A percentile compares a stretch with the other conserved stretches of the same genome.
phyloP scores from a whole-genome alignment of 495 filamentous ascomycete genomes.

The Friedmanniomyces endolithicus region DNA sequence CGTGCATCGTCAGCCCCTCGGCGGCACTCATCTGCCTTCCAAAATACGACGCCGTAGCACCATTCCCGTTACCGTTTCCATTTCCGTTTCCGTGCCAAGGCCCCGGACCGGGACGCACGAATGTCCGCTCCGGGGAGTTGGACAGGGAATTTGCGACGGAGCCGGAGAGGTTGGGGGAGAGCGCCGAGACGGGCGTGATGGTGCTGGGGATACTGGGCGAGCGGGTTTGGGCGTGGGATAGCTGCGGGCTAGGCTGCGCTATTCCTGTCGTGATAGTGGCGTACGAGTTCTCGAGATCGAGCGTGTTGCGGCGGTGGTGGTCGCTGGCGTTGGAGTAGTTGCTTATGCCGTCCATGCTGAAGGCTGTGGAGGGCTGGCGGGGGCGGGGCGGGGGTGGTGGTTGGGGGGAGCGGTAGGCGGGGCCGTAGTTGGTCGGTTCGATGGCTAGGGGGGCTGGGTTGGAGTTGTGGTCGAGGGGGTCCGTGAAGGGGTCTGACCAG shows the following conservation, averaged over 20 bases:
- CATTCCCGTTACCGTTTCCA: too few relatives aligned
- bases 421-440: not conserved
- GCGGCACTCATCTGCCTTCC: constrained; percentile 11
- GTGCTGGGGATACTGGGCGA: not conserved
- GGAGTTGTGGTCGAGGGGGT: constrained; percentile 21
- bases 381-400: not conserved
- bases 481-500: constrained; percentile 24
- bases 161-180: not conserved
- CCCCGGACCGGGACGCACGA: constrained; percentile 5
- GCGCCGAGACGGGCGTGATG: constrained; percentile 1
- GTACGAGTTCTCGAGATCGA: constrained; percentile 10
- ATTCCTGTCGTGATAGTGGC: not conserved
- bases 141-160: not conserved
- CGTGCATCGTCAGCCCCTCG: constrained; percentile 19
- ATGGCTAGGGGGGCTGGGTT: constrained; percentile 9
- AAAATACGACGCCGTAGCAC: constrained; percentile 11
- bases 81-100: constrained; percentile 5
- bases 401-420: not conserved
- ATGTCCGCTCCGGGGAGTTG: not conserved
- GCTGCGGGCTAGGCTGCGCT: too few relatives aligned
- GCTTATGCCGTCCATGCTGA: constrained; percentile 3
- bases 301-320: constrained; percentile 3
- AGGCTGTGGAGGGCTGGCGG: constrained; percentile 2
- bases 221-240: not conserved
- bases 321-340: not conserved